Conservation (phyloP, 2,329 filamentous ascomycete species). For the Cryphonectria nitschkei region DNA sequence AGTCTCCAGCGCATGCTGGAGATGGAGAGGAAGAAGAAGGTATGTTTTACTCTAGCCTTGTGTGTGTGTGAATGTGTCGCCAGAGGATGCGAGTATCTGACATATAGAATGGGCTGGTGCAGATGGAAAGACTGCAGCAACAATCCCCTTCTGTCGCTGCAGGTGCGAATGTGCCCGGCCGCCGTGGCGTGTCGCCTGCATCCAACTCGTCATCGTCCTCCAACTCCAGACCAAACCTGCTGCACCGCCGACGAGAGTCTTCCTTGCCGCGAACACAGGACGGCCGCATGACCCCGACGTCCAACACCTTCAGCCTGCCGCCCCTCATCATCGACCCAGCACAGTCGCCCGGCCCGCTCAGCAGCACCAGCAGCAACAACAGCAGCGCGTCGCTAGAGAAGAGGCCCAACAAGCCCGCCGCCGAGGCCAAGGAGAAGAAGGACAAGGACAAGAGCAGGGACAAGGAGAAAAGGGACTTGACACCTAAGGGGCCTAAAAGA, state of each 20-base stretch:
- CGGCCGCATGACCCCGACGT: constrained; percentile 4
- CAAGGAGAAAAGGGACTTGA: neutral
- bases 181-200: constrained; percentile 28
- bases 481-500: constrained; percentile 32
- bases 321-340: constrained; percentile 18
- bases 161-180: constrained; percentile 10
- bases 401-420: neutral
- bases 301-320: constrained; percentile 18
- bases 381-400: constrained; percentile 9
- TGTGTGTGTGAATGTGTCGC: constrained; percentile 13
- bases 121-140: constrained; percentile 38
- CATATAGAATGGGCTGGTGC: constrained; percentile 20
- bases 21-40: constrained; percentile 61
- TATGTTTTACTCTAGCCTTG: constrained; percentile 38
- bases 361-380: constrained; percentile 5
- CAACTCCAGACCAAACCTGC: constrained; percentile 20
- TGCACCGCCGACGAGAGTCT: constrained; percentile 27
- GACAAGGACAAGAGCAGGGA: neutral
- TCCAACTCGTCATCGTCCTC: constrained; percentile 17
- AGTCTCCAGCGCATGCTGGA: constrained; percentile 64
- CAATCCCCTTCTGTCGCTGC: constrained; percentile 9
- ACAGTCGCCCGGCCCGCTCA: neutral
- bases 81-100: constrained; percentile 16
- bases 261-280: constrained; percentile 21
- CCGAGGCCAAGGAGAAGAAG: neutral